Conservation (phyloP, 805 yeast genomes). For the Kurtzmaniella fragi region DNA sequence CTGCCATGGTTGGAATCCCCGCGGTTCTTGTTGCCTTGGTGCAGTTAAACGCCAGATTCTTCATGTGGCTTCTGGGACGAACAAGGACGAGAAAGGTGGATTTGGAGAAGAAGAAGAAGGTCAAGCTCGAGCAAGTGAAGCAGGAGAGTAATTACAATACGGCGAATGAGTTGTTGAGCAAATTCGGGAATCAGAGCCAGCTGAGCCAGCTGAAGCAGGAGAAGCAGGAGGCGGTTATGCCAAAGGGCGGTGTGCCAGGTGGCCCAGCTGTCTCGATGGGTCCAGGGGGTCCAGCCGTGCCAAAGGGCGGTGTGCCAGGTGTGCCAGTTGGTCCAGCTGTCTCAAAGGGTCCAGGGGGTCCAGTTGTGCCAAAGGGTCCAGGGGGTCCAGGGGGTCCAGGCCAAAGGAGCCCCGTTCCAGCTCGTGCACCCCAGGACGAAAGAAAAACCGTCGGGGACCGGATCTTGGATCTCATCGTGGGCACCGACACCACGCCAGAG, state of each 20-base stretch:
- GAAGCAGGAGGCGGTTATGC: not conserved
- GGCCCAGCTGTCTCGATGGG: too few relatives aligned
- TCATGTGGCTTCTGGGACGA: slow-evolving; percentile 11
- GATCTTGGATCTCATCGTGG: slow-evolving; percentile 33
- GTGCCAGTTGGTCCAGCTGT: not conserved
- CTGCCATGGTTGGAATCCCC: slow-evolving; percentile 20
- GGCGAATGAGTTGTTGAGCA: slow-evolving; percentile 65
- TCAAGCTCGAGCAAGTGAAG: slow-evolving; percentile 63
- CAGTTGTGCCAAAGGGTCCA: not conserved
- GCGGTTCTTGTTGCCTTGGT: slow-evolving; percentile 13
- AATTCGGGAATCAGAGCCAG: slow-evolving; percentile 33
- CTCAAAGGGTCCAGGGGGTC: not conserved
- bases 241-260: too few relatives aligned
- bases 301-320: not conserved
- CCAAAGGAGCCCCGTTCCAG: not conserved
- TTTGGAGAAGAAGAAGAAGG: slow-evolving; percentile 42
- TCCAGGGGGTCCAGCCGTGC: not conserved
- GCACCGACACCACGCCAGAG: slow-evolving; percentile 60
- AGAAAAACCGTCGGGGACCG: slow-evolving; percentile 30
- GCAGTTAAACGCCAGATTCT: slow-evolving; percentile 11
- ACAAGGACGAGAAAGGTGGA: slow-evolving; percentile 12
- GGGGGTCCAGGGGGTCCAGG: not conserved
- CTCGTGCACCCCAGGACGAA: too few relatives aligned
- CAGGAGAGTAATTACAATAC: slow-evolving; percentile 67
- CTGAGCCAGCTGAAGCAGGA: not conserved